These are phyloP conservation scores for Geotrichum klebahnii DNA, from an alignment of 1,139 yeast genomes.

Conservation along the genomic window DNA sequence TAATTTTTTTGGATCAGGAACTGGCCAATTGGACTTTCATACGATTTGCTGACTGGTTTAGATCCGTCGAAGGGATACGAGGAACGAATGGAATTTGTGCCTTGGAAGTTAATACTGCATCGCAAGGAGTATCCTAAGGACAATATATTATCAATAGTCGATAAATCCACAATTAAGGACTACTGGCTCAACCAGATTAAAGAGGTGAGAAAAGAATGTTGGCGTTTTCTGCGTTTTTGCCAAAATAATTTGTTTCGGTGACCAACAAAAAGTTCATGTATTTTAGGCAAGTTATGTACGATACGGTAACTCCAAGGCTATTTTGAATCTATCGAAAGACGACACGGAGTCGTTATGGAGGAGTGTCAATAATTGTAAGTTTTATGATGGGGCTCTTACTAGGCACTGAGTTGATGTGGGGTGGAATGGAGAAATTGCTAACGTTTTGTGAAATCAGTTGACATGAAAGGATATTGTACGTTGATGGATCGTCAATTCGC, in stretches of 20 bases:
- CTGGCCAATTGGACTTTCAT: constrained; percentile 68
- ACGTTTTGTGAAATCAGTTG: not conserved
- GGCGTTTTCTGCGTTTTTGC: too few species aligned
- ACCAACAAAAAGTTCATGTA: too few species aligned
- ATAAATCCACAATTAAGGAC: constrained; percentile 42
- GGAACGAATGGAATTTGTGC: constrained; percentile 6
- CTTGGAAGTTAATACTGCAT: constrained; percentile 36
- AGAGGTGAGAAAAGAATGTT: too few species aligned
- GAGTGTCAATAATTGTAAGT: constrained; percentile 41
- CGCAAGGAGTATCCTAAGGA: constrained; percentile 50
- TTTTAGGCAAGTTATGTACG: constrained; percentile 55
- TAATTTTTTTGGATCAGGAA: too few species aligned
- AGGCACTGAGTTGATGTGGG: too few species aligned
- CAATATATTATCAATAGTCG: constrained; percentile 48
- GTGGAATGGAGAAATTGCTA: too few species aligned
- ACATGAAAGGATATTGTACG: not conserved
- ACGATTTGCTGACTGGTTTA: constrained; percentile 49
- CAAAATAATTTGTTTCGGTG: too few species aligned
- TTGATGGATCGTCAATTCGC: constrained; percentile 8
- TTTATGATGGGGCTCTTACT: not conserved
- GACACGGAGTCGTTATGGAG: constrained; percentile 58
- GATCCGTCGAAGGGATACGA: constrained; percentile 35
- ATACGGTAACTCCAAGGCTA: constrained; percentile 67
- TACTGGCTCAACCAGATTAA: constrained; percentile 73
- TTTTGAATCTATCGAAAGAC: constrained; percentile 66